These are phyloP conservation scores for Dothideomycetes sp. DNA, from an alignment of 2,329 filamentous ascomycete species.

Conservation along the genomic window DNA sequence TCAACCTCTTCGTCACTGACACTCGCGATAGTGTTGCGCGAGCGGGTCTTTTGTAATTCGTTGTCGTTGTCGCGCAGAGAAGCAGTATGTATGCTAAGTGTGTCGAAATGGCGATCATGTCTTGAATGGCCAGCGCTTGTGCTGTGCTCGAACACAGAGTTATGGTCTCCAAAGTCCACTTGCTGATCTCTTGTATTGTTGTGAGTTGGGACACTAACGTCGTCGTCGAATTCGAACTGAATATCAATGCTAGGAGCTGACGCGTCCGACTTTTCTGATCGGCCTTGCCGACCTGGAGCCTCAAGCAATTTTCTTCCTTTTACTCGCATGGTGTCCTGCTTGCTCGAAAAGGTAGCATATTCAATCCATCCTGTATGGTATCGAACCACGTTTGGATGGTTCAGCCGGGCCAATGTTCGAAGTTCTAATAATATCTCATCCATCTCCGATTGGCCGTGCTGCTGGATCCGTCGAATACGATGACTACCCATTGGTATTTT, in stretches of 20 bases:
- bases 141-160: no score
- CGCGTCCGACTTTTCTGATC: background rate
- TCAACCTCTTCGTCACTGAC: constrained; percentile 35
- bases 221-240: constrained; percentile 6
- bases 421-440: constrained; percentile 50
- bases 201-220: background rate
- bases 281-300: no score
- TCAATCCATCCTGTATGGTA: constrained; percentile 59
- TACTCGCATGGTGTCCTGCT: constrained; percentile 3
- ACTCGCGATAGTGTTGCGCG: constrained; percentile 10
- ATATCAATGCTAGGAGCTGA: constrained; percentile 4
- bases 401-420: constrained; percentile 48
- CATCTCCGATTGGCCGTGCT: constrained; percentile 41
- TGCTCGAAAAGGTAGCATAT: constrained; percentile 14
- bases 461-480: constrained; percentile 40
- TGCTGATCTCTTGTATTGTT: background rate
- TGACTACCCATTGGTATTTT: constrained; percentile 48
- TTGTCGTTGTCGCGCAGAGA: constrained; percentile 11
- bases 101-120: background rate
- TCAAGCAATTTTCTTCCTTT: constrained; percentile 6
- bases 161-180: background rate
- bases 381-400: constrained; percentile 56
- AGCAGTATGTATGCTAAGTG: constrained; percentile 11
- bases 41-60: constrained; percentile 17
- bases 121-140: no score